phyloP scores from a whole-genome alignment of 1,284 basidiomycete species.

The Bondarzewia mesenterica region DNA sequence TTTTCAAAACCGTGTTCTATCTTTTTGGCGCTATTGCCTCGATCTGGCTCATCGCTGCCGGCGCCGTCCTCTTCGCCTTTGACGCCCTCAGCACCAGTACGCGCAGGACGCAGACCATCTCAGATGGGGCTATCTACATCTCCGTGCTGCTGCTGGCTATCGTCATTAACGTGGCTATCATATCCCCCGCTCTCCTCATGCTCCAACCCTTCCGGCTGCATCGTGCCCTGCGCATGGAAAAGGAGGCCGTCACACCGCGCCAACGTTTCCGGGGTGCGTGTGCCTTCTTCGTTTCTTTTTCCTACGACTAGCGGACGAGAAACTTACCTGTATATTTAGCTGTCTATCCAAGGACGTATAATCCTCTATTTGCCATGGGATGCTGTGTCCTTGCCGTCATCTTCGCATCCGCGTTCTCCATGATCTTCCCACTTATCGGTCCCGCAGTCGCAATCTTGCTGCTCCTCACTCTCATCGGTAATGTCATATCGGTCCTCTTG shows the following conservation, averaged over 20 bases:
- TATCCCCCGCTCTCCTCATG: conserved; percentile 61
- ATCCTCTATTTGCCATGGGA: conserved; percentile 56
- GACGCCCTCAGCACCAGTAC: conserved; percentile 41
- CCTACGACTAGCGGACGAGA: too few species aligned
- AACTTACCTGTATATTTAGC: conserved; percentile 32
- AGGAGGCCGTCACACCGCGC: conserved; percentile 60
- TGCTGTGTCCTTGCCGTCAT: conserved; percentile 62
- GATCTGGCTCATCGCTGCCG: conserved; percentile 58
- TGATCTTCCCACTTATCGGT: conserved; percentile 72
- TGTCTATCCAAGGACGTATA: conserved; percentile 63
- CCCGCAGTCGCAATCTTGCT: conserved; percentile 63
- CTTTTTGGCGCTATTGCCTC: conserved; percentile 46
- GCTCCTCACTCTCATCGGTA: conserved; percentile 62
- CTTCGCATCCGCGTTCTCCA: conserved; percentile 61
- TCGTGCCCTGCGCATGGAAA: conserved; percentile 44
- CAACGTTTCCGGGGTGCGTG: conserved; percentile 68
- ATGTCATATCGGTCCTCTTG: conserved; percentile 13
- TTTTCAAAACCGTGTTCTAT: conserved; percentile 64
- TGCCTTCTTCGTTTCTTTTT: too few species aligned
- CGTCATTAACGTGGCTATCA: conserved; percentile 59
- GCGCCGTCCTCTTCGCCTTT: conserved; percentile 59
- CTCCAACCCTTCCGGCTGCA: conserved; percentile 61
- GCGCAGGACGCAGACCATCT: conserved; percentile 39
- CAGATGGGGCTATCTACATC: conserved; percentile 68
- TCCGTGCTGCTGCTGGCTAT: conserved; percentile 54